These are phyloP conservation scores for Penicillium paxilli DNA, from an alignment of 495 filamentous ascomycete species.

Conservation along the genomic window DNA sequence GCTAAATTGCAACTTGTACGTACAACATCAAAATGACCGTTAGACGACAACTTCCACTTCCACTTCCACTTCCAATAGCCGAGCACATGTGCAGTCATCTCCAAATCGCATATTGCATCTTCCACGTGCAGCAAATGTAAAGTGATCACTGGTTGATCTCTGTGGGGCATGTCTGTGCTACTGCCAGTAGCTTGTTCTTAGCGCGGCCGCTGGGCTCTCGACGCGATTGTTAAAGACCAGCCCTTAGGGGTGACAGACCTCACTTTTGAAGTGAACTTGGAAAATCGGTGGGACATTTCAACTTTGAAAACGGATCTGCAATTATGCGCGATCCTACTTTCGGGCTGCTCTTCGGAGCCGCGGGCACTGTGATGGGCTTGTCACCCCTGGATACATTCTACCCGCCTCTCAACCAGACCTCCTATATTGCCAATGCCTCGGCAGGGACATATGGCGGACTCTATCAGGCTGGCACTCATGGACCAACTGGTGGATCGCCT, in stretches of 20 bases:
- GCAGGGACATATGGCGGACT: constrained; percentile 43
- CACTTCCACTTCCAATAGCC: too few species aligned
- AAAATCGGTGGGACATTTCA: background rate
- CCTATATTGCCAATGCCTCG: constrained; percentile 39
- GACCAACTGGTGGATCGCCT: constrained; percentile 22
- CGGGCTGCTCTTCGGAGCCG: constrained; percentile 7
- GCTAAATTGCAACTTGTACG: background rate
- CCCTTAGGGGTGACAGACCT: background rate
- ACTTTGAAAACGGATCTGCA: background rate
- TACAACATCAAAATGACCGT: background rate
- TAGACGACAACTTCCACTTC: background rate
- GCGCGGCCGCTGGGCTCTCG: background rate
- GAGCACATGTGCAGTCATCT: background rate
- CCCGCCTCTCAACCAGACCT: constrained; percentile 38
- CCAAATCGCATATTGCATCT: background rate
- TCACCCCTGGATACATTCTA: constrained; percentile 38
- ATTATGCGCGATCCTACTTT: constrained; percentile 15
- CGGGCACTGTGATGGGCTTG: constrained; percentile 10
- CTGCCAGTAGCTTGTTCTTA: constrained; percentile 1
- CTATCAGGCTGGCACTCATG: constrained; percentile 33
- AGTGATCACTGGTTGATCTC: constrained; percentile 7
- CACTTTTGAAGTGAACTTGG: background rate
- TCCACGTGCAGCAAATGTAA: constrained; percentile 17
- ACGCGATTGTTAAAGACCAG: background rate
- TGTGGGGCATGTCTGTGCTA: background rate